Percentiles rank a stretch among this genome's conserved stretches.
These are phyloP conservation scores for Rhizopus microsporus DNA, from an alignment of 371 early-diverging fungal genomes.

Conservation along the genomic window DNA sequence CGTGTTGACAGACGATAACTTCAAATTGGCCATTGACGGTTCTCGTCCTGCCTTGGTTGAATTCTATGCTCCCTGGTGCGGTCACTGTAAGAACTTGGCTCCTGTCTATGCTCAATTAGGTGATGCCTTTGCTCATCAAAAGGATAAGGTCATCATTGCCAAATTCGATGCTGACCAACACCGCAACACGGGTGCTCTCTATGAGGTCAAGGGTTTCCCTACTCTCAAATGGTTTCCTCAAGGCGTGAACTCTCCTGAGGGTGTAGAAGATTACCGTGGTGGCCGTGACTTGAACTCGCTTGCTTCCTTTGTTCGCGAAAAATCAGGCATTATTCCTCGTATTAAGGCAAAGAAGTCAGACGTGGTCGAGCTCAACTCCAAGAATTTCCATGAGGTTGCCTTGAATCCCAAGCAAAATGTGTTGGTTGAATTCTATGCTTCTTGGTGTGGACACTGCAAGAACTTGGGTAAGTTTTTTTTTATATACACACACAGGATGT, in stretches of 20 bases:
- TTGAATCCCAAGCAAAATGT: slow-evolving; percentile 64
- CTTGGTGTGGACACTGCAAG: slow-evolving; percentile 90
- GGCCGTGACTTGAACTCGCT: slow-evolving; percentile 85
- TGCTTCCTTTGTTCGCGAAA: slow-evolving; percentile 71
- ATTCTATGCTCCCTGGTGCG: slow-evolving; percentile 95
- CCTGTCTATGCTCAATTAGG: slow-evolving; percentile 85
- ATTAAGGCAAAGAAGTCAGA: slow-evolving; percentile 62
- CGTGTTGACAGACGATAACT: slow-evolving; percentile 81
- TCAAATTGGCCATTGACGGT: slow-evolving; percentile 78
- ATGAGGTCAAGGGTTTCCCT: slow-evolving; percentile 84
- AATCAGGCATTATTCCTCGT: slow-evolving; percentile 69
- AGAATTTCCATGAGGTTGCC: slow-evolving; percentile 70
- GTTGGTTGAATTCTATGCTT: slow-evolving; percentile 85
- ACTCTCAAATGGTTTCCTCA: slow-evolving; percentile 94
- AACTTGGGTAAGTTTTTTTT: slow-evolving; percentile 47
- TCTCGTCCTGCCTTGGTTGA: slow-evolving; percentile 90
- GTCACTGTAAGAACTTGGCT: slow-evolving; percentile 90
- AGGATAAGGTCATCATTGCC: slow-evolving; percentile 81
- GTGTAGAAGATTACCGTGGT: slow-evolving; percentile 77
- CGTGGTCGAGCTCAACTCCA: slow-evolving; percentile 63
- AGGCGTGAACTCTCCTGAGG: slow-evolving; percentile 56
- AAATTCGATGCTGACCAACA: slow-evolving; percentile 89
- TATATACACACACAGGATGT: no score
- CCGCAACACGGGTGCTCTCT: slow-evolving; percentile 74
- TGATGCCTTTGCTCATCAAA: slow-evolving; percentile 67